These are phyloP conservation scores for Jackrogersella minutella DNA, from an alignment of 495 filamentous ascomycete species.

Conservation along the genomic window DNA sequence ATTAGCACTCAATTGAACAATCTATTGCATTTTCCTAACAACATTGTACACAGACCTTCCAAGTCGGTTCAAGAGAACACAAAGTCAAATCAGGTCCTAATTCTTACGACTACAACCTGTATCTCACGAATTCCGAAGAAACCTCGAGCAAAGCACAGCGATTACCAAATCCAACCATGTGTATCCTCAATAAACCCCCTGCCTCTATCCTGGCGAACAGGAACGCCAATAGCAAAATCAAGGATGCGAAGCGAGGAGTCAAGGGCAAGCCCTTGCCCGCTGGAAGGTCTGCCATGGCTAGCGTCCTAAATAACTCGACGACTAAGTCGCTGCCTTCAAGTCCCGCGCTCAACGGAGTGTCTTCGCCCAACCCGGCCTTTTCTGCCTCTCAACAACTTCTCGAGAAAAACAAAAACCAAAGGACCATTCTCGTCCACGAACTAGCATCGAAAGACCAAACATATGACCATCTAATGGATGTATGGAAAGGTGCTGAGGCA, in stretches of 20 bases:
- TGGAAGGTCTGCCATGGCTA: constrained; percentile 53
- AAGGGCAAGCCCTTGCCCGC: constrained; percentile 49
- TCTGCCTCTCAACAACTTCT: constrained; percentile 60
- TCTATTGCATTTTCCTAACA: constrained; percentile 9
- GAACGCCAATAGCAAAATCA: constrained; percentile 22
- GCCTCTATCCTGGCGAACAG: constrained; percentile 8
- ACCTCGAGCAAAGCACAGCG: constrained; percentile 43
- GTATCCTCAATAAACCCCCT: constrained; percentile 45
- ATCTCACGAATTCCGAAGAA: constrained; percentile 47
- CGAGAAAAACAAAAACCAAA: constrained; percentile 60
- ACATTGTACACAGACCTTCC: constrained; percentile 46
- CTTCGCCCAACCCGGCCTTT: constrained; percentile 60
- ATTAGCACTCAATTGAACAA: constrained; percentile 16
- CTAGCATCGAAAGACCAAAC: constrained; percentile 70
- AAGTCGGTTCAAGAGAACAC: constrained; percentile 50
- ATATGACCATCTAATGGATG: constrained; percentile 63
- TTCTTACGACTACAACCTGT: constrained; percentile 54
- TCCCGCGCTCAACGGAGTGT: constrained; percentile 63
- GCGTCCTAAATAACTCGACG: constrained; percentile 36
- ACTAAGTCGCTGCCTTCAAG: constrained; percentile 69
- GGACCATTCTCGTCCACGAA: constrained; percentile 75
- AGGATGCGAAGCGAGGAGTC: constrained; percentile 30
- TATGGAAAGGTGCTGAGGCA: constrained; percentile 64
- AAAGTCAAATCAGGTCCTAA: constrained; percentile 46
- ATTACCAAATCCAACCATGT: constrained; percentile 56